A percentile compares a stretch with the other conserved stretches of the same genome.
phyloP scores from a whole-genome alignment of 2,329 filamentous ascomycete species.

The Acephala macrosclerotiorum region DNA sequence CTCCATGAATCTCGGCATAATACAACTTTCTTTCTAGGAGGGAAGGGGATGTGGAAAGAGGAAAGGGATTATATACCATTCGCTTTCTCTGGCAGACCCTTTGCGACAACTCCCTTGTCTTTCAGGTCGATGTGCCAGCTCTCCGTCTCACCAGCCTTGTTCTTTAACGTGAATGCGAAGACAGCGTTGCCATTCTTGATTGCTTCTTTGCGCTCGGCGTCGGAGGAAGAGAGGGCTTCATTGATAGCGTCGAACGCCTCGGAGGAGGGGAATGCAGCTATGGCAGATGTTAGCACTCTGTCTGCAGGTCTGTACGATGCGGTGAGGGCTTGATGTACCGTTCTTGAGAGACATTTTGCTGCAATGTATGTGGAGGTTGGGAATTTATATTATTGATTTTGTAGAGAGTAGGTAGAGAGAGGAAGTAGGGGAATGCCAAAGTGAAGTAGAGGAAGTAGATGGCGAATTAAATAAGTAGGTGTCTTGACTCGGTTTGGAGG shows the following conservation, averaged over 20 bases:
- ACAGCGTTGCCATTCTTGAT: constrained; percentile 88
- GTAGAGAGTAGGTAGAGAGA: neutral
- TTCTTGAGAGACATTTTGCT: constrained; percentile 73
- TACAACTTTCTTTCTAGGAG: too few species aligned
- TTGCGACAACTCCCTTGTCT: constrained; percentile 82
- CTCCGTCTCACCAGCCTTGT: constrained; percentile 77
- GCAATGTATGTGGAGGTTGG: neutral
- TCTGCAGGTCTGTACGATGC: neutral
- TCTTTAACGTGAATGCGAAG: constrained; percentile 94
- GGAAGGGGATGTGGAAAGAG: too few species aligned
- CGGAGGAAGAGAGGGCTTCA: constrained; percentile 69
- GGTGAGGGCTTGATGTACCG: constrained; percentile 53
- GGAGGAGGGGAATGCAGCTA: constrained; percentile 88
- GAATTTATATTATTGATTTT: neutral
- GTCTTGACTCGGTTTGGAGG: neutral
- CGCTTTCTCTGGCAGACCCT: constrained; percentile 81
- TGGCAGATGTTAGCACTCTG: constrained; percentile 17
- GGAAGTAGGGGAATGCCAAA: neutral
- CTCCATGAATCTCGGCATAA: neutral
- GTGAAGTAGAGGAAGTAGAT: neutral
- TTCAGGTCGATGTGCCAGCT: constrained; percentile 98
- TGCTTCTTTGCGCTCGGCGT: constrained; percentile 82
- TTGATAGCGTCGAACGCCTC: constrained; percentile 91
- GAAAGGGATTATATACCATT: constrained; percentile 65
- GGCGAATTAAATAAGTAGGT: neutral